A percentile compares a stretch with the other conserved stretches of the same genome.
phyloP scores from a whole-genome alignment of 345 rosid species.

The Lepidium aucheri region DNA sequence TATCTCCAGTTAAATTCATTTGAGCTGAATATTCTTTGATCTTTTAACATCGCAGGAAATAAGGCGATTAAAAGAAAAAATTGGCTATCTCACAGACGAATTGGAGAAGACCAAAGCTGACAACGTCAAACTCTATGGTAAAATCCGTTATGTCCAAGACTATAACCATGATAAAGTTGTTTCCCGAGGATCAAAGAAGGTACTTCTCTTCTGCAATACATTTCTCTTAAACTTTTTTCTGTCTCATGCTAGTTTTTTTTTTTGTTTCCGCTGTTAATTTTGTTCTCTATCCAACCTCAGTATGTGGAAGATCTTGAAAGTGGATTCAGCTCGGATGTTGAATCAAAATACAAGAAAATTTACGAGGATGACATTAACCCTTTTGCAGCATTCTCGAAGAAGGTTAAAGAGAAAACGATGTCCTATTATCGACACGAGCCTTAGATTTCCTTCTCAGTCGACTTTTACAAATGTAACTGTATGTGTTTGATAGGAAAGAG shows the following conservation, averaged over 20 bases:
- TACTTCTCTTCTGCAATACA: constrained; percentile 6
- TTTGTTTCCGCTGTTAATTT: background rate
- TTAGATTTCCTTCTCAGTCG: background rate
- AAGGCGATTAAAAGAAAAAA: constrained; percentile 83
- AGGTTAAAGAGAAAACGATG: constrained; percentile 33
- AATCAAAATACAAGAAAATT: constrained; percentile 96
- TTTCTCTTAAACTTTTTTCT: background rate
- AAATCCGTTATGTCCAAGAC: constrained; percentile 93
- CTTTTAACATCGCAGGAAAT: constrained; percentile 49
- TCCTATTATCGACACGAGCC: background rate
- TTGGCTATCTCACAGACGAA: constrained; percentile 58
- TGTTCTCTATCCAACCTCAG: constrained; percentile 27
- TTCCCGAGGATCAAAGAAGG: constrained; percentile 96
- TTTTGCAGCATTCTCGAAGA: constrained; percentile 95
- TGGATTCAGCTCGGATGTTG: constrained; percentile 88
- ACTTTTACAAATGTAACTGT: background rate
- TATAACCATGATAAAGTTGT: constrained; percentile 89
- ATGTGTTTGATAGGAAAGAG: constrained; percentile 58
- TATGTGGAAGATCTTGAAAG: constrained; percentile 82
- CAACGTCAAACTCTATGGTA: constrained; percentile 91
- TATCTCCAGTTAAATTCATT: background rate
- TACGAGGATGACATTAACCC: constrained; percentile 98
- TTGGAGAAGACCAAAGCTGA: constrained; percentile 93
- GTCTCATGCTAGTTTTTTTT: background rate
- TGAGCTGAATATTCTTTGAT: background rate